Conservation (phyloP, 768 basidiomycete species). For the Lactifluus hygrophoroides region DNA sequence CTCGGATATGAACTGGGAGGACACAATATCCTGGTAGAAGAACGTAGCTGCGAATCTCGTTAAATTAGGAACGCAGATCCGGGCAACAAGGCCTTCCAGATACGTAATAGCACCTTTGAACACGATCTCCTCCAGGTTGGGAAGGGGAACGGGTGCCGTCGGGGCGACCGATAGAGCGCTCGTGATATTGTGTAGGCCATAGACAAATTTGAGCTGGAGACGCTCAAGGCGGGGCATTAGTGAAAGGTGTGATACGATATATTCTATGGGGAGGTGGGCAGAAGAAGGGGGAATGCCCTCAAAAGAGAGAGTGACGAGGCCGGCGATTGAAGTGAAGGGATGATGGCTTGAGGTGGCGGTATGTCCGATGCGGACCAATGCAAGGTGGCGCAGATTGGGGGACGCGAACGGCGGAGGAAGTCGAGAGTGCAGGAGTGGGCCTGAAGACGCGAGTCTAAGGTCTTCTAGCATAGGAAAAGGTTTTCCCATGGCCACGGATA, state of each 20-base stretch:
- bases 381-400: not conserved
- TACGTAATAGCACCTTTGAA: not conserved
- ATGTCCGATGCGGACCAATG: not conserved
- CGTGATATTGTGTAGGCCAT: not conserved
- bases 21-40: not conserved
- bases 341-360: too few species aligned
- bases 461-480: not conserved
- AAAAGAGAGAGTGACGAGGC: not conserved
- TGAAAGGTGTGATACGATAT: not conserved
- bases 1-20: too few species aligned
- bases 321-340: not conserved
- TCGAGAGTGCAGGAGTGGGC: not conserved
- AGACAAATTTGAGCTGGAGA: not conserved
- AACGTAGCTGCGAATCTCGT: not conserved
- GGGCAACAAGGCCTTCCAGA: not conserved
- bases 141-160: slow-evolving; percentile 20
- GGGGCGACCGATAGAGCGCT: not conserved
- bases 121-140: not conserved
- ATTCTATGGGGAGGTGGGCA: not conserved
- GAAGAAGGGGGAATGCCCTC: too few species aligned
- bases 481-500: not conserved
- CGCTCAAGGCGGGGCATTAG: not conserved
- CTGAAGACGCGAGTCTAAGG: not conserved
- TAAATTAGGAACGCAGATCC: not conserved
- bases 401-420: not conserved